Percentiles rank a stretch among this genome's conserved stretches.
phyloP scores from a whole-genome alignment of 1,139 yeast genomes.

The Magnusiomyces sp. region DNA sequence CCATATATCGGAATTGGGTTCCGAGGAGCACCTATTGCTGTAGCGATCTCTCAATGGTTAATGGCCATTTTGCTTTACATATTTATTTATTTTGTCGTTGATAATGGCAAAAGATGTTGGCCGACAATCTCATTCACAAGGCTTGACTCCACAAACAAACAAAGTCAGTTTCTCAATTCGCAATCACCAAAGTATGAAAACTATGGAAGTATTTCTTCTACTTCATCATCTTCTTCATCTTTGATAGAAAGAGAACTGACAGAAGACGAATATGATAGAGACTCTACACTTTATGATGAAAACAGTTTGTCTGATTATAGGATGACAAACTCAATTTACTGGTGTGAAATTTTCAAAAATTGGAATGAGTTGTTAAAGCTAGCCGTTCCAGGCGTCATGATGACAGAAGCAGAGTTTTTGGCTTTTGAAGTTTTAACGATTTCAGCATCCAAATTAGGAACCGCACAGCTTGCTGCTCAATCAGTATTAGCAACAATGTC shows the following conservation, averaged over 20 bases:
- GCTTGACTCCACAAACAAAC: no score
- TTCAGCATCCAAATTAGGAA: slow-evolving; percentile 69
- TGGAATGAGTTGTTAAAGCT: slow-evolving; percentile 58
- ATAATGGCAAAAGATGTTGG: slow-evolving; percentile 70
- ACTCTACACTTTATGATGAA: no score
- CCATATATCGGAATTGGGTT: slow-evolving; percentile 49
- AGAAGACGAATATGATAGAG: no score
- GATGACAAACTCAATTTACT: no score
- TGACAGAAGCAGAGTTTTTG: slow-evolving; percentile 79
- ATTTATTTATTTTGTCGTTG: slow-evolving; percentile 45
- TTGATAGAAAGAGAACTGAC: no score
- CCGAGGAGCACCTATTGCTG: slow-evolving; percentile 60
- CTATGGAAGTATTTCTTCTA: slow-evolving; percentile 46
- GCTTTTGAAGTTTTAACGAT: slow-evolving; percentile 74
- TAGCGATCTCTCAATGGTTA: slow-evolving; percentile 54
- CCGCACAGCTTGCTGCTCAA: slow-evolving; percentile 78
- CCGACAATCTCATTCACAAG: no score
- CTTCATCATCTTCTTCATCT: no score
- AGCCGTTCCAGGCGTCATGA: slow-evolving; percentile 70
- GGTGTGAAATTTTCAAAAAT: slow-evolving; percentile 42
- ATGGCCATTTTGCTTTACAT: slow-evolving; percentile 44
- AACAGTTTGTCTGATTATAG: no score
- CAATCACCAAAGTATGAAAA: no score
- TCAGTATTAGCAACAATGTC: slow-evolving; percentile 79
- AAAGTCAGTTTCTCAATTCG: no score